Conservation (phyloP, 352 stramenopile species). For the Phytopythium cucurbitacearum region DNA sequence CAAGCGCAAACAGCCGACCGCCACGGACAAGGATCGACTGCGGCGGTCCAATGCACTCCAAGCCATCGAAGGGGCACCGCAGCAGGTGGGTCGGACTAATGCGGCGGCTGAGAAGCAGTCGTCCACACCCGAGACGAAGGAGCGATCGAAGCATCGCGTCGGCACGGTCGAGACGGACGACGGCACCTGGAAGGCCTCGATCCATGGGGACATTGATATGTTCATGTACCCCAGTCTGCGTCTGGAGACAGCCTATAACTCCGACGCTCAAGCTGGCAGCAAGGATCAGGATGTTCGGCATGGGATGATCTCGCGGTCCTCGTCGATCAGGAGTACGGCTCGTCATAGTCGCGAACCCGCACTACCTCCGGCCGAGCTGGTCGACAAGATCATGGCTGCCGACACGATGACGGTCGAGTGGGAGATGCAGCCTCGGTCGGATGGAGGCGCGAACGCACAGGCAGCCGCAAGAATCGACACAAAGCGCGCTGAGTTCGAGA, state of each 20-base stretch:
- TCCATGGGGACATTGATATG: slow-evolving; percentile 57
- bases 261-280: slow-evolving; percentile 1
- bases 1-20: slow-evolving; percentile 11
- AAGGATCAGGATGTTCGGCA: neutral
- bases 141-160: slow-evolving; percentile 24
- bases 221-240: slow-evolving; percentile 76
- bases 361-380: slow-evolving; percentile 27
- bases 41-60: too few species aligned
- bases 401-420: slow-evolving; percentile 44
- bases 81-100: too few species aligned
- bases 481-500: slow-evolving; percentile 39
- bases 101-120: neutral
- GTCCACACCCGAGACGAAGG: neutral
- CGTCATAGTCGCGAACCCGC: neutral
- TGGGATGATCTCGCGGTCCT: neutral
- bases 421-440: slow-evolving; percentile 34
- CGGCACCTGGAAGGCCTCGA: slow-evolving; percentile 45
- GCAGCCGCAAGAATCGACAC: neutral
- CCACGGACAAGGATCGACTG: too few species aligned
- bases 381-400: slow-evolving; percentile 26
- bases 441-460: too few species aligned
- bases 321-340: slow-evolving; percentile 1
- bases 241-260: slow-evolving; percentile 41
- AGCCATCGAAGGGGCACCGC: too few species aligned
- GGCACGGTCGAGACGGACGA: slow-evolving; percentile 52